Conservation (phyloP, 2,329 filamentous ascomycete species). For the Drechslerella stenobrocha region DNA sequence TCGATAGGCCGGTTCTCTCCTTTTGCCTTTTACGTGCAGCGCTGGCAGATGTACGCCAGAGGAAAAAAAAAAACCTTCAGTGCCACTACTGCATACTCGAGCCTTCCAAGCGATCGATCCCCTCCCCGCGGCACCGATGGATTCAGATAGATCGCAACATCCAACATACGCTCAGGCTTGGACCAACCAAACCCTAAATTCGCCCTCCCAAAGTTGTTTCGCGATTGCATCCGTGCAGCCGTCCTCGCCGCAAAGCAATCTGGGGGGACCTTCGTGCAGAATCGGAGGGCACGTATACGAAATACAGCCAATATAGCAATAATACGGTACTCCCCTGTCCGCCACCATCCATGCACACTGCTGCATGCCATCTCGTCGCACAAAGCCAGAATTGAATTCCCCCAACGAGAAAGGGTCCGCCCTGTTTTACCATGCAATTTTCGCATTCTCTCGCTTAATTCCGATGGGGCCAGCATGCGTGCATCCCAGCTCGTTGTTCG, state of each 20-base stretch:
- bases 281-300: not conserved
- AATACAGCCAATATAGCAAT: not conserved
- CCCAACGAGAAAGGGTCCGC: constrained; percentile 25
- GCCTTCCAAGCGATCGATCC: too few species aligned
- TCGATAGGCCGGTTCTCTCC: not conserved
- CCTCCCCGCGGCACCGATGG: too few species aligned
- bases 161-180: too few species aligned
- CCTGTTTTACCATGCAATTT: constrained; percentile 34
- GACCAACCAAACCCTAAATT: too few species aligned
- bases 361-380: constrained; percentile 5
- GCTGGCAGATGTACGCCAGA: constrained; percentile 1
- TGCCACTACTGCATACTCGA: not conserved
- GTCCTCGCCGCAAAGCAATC: too few species aligned
- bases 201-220: too few species aligned
- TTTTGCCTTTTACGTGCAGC: constrained; percentile 4
- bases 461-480: not conserved
- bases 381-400: constrained; percentile 10
- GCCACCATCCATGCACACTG: not conserved
- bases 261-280: too few species aligned
- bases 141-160: too few species aligned
- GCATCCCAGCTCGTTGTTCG: not conserved
- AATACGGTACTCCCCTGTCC: not conserved
- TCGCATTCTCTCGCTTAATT: constrained; percentile 31
- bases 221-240: too few species aligned
- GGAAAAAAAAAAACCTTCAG: too few species aligned